Evolutionary conservation across 148 eudicot genomes (phyloP).

Genomic region (Fagopyrum esculentum): DNA sequence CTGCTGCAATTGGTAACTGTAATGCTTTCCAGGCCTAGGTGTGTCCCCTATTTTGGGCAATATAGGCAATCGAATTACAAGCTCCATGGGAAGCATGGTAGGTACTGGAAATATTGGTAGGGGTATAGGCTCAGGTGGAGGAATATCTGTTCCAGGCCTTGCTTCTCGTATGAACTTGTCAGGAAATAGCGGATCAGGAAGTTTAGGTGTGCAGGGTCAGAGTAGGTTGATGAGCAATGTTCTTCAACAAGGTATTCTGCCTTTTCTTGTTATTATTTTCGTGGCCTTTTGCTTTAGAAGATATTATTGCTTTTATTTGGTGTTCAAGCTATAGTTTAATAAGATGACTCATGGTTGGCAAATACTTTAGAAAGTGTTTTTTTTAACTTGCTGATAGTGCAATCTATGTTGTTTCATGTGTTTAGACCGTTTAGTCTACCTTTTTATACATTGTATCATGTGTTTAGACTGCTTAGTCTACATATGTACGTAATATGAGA

Average conservation of each 20-base stretch:
- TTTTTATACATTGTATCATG: too few relatives aligned
- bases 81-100: conserved; percentile 74
- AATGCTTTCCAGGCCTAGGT: conserved; percentile 74
- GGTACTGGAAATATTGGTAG: conserved; percentile 83
- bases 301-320: conserved; percentile 6
- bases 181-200: conserved; percentile 77
- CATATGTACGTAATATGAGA: background rate
- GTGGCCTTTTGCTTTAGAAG: background rate
- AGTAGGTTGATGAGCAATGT: conserved; percentile 76
- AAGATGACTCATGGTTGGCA: background rate
- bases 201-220: conserved; percentile 70
- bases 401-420: background rate
- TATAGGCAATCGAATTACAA: conserved; percentile 71
- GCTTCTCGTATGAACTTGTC: conserved; percentile 72
- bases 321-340: background rate
- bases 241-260: conserved; percentile 84
- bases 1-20: conserved; percentile 79
- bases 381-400: background rate
- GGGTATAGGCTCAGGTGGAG: conserved; percentile 81
- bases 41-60: conserved; percentile 82
- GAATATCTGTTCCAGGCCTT: conserved; percentile 81
- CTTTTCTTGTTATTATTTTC: background rate
- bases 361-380: background rate
- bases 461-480: too few relatives aligned
- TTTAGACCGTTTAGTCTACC: background rate